Percentiles rank a stretch among this genome's conserved stretches.
Conservation (phyloP, 768 basidiomycete genomes). For the Suillus weaverae region DNA sequence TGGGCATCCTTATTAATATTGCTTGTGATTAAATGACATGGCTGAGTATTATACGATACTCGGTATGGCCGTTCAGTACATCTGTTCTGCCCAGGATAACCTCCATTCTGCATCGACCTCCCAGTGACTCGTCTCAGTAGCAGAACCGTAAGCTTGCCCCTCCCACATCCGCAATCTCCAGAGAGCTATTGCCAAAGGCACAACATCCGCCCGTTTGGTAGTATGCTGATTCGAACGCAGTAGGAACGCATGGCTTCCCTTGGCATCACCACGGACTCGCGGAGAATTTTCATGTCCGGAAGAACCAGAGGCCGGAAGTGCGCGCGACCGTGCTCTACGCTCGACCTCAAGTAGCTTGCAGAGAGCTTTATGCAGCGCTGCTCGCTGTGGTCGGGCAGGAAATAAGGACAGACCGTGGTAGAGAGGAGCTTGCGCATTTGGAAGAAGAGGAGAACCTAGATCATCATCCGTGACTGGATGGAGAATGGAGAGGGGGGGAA, state of each 20-base stretch:
- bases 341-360: slow-evolving; percentile 51
- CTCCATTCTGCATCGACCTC: slow-evolving; percentile 33
- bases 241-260: slow-evolving; percentile 70
- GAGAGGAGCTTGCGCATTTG: slow-evolving; percentile 49
- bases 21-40: background rate
- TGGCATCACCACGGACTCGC: slow-evolving; percentile 33
- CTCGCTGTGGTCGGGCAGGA: slow-evolving; percentile 60
- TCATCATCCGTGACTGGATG: slow-evolving; percentile 15
- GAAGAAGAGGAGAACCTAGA: slow-evolving; percentile 24
- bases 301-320: background rate
- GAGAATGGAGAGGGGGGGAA: slow-evolving; percentile 30
- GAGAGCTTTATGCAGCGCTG: slow-evolving; percentile 52
- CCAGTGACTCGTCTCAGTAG: slow-evolving; percentile 37
- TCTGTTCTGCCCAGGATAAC: slow-evolving; percentile 13
- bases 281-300: background rate
- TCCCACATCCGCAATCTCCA: slow-evolving; percentile 85
- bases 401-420: slow-evolving; percentile 71
- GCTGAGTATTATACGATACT: background rate
- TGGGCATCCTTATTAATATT: background rate
- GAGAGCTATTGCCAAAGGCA: slow-evolving; percentile 65
- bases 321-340: slow-evolving; percentile 28
- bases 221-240: slow-evolving; percentile 53
- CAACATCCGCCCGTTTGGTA: slow-evolving; percentile 56
- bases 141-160: slow-evolving; percentile 35
- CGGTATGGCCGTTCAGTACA: slow-evolving; percentile 2